phyloP scores from a whole-genome alignment of 257 asterid genomes.

The Mitragyna speciosa region DNA sequence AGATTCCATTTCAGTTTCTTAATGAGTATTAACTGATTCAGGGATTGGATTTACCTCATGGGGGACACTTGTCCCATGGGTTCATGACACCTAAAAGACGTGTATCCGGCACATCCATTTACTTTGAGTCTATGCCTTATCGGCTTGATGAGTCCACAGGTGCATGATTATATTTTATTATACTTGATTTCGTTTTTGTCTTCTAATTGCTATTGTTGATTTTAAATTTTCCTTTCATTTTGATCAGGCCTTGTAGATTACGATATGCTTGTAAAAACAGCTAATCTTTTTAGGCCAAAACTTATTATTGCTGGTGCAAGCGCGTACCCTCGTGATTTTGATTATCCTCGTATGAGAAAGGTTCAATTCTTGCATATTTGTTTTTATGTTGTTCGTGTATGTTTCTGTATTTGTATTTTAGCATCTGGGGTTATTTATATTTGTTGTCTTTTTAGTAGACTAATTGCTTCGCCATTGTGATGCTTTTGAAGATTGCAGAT shows the following conservation, averaged over 20 bases:
- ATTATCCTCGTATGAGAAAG: conserved; percentile 86
- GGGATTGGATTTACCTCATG: conserved; percentile 98
- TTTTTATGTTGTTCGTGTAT: background rate
- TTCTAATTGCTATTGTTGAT: background rate
- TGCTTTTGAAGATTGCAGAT: conserved; percentile 71
- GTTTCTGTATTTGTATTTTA: background rate
- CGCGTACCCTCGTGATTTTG: conserved; percentile 94
- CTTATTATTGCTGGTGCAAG: conserved; percentile 96
- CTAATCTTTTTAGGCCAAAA: conserved; percentile 83
- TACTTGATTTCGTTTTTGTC: background rate
- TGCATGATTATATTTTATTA: conserved; percentile 12
- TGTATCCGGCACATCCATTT: conserved; percentile 91
- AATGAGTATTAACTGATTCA: conserved; percentile 26
- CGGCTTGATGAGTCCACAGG: conserved; percentile 93
- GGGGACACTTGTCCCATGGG: conserved; percentile 95
- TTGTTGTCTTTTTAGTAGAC: background rate
- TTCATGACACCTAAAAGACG: conserved; percentile 95
- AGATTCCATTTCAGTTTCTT: too few relatives aligned
- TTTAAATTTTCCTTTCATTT: conserved; percentile 14
- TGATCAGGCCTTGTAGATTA: conserved; percentile 81
- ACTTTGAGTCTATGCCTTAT: conserved; percentile 94
- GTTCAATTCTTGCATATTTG: conserved; percentile 27
- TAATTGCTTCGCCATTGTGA: conserved; percentile 16
- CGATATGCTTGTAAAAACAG: conserved; percentile 91
- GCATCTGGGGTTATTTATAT: background rate